These are phyloP conservation scores for Amanita jacksonii DNA, from an alignment of 768 basidiomycete genomes.

Conservation along the genomic window DNA sequence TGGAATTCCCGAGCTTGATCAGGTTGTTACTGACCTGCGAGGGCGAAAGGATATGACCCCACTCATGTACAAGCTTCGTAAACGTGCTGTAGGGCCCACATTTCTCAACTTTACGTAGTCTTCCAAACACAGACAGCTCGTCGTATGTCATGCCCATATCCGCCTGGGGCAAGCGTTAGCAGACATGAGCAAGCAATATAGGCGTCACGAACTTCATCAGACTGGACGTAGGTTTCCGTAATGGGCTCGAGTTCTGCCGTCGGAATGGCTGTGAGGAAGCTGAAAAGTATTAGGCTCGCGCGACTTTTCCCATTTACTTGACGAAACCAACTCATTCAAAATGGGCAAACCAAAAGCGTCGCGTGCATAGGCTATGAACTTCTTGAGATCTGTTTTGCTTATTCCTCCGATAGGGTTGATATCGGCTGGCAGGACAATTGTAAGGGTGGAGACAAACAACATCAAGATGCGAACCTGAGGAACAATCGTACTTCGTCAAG, in stretches of 20 bases:
- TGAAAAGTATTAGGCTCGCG: constrained; percentile 19
- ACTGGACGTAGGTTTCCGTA: constrained; percentile 87
- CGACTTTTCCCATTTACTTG: neutral
- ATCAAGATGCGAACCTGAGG: constrained; percentile 44
- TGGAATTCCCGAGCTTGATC: neutral
- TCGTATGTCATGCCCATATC: constrained; percentile 99
- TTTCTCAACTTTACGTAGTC: constrained; percentile 92
- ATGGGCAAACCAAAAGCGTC: constrained; percentile 78
- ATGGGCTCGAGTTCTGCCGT: constrained; percentile 97
- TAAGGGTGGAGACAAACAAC: neutral
- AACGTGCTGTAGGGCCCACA: constrained; percentile 98
- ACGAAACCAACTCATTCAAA: constrained; percentile 48
- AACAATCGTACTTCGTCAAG: constrained; percentile 96
- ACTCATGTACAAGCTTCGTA: constrained; percentile 89
- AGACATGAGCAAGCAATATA: constrained; percentile 1
- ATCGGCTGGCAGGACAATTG: constrained; percentile 51
- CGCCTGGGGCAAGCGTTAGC: constrained; percentile 36
- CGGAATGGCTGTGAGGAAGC: constrained; percentile 86
- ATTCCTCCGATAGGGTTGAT: constrained; percentile 98
- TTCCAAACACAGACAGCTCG: constrained; percentile 87
- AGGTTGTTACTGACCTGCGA: constrained; percentile 42
- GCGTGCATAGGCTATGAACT: constrained; percentile 83
- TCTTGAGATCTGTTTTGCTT: constrained; percentile 95
- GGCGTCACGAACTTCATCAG: constrained; percentile 65
- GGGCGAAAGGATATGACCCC: constrained; percentile 83